Conservation (phyloP, 306 rosid species). For the Sindora glabra region DNA sequence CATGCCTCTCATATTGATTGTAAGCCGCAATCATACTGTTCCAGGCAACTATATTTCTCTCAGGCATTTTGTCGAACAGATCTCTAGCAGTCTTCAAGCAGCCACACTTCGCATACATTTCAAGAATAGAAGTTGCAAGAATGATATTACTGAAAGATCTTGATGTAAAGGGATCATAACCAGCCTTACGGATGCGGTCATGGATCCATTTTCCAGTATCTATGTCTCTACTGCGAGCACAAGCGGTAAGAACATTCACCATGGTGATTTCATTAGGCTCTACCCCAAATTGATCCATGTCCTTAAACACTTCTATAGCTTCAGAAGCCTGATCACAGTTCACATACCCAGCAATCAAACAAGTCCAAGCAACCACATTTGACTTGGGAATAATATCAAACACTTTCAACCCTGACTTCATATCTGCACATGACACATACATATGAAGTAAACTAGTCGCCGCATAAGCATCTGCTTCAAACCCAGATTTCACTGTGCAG, state of each 20-base stretch:
- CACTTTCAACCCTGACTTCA: slow-evolving; percentile 38
- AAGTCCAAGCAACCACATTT: slow-evolving; percentile 81
- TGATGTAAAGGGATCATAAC: slow-evolving; percentile 47
- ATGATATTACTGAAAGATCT: slow-evolving; percentile 29
- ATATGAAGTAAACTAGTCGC: slow-evolving; percentile 54
- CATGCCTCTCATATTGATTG: slow-evolving; percentile 41
- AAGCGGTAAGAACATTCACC: slow-evolving; percentile 64
- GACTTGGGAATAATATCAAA: slow-evolving; percentile 55
- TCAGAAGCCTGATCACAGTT: slow-evolving; percentile 15
- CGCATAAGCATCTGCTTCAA: slow-evolving; percentile 37
- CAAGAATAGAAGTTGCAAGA: slow-evolving; percentile 61
- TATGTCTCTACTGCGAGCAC: slow-evolving; percentile 59
- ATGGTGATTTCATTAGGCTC: slow-evolving; percentile 68
- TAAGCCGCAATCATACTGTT: slow-evolving; percentile 60
- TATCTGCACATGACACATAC: slow-evolving; percentile 43
- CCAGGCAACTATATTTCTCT: slow-evolving; percentile 55
- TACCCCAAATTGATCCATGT: slow-evolving; percentile 38
- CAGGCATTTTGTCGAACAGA: slow-evolving; percentile 56
- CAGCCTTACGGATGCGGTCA: slow-evolving; percentile 32
- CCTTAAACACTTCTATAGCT: slow-evolving; percentile 43
- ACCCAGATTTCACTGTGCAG: slow-evolving; percentile 55
- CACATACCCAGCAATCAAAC: slow-evolving; percentile 60
- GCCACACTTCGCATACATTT: slow-evolving; percentile 80
- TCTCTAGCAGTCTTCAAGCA: slow-evolving; percentile 47
- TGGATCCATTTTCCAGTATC: slow-evolving; percentile 49